phyloP scores from a whole-genome alignment of 2,329 filamentous ascomycete genomes.

The Aaosphaeria arxii region DNA sequence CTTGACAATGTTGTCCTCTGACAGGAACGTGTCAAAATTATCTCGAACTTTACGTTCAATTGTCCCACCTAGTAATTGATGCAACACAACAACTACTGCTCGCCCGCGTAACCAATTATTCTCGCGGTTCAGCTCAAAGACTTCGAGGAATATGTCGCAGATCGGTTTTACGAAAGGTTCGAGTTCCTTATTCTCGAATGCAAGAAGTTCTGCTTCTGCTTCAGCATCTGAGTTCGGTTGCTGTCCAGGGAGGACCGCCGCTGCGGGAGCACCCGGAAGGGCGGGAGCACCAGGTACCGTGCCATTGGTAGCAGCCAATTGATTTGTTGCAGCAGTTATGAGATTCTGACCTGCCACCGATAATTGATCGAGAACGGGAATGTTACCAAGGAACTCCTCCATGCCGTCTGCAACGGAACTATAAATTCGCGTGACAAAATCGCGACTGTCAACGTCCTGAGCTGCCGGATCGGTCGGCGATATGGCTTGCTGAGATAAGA shows the following conservation, averaged over 20 bases:
- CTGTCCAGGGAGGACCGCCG: slow-evolving; percentile 44
- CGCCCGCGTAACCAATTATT: slow-evolving; percentile 97
- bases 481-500: slow-evolving; percentile 82
- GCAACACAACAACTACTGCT: slow-evolving; percentile 92
- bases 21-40: slow-evolving; percentile 67
- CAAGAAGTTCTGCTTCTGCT: slow-evolving; percentile 89
- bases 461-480: slow-evolving; percentile 64
- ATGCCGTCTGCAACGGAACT: slow-evolving; percentile 97
- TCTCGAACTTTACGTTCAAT: slow-evolving; percentile 95
- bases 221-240: slow-evolving; percentile 60
- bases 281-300: neutral
- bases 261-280: slow-evolving; percentile 35
- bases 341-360: slow-evolving; percentile 90
- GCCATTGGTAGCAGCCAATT: slow-evolving; percentile 40
- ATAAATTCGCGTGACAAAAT: slow-evolving; percentile 92
- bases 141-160: slow-evolving; percentile 93
- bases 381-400: slow-evolving; percentile 96
- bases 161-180: slow-evolving; percentile 98
- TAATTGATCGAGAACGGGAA: slow-evolving; percentile 90
- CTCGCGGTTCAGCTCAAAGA: slow-evolving; percentile 89
- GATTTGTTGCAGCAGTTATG: slow-evolving; percentile 66
- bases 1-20: slow-evolving; percentile 74
- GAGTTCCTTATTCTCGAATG: slow-evolving; percentile 76
- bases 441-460: slow-evolving; percentile 58
- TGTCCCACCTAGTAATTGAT: slow-evolving; percentile 91